Evolutionary conservation across 176 grass and related monocot genomes (phyloP).

Genomic region (Lolium perenne): DNA sequence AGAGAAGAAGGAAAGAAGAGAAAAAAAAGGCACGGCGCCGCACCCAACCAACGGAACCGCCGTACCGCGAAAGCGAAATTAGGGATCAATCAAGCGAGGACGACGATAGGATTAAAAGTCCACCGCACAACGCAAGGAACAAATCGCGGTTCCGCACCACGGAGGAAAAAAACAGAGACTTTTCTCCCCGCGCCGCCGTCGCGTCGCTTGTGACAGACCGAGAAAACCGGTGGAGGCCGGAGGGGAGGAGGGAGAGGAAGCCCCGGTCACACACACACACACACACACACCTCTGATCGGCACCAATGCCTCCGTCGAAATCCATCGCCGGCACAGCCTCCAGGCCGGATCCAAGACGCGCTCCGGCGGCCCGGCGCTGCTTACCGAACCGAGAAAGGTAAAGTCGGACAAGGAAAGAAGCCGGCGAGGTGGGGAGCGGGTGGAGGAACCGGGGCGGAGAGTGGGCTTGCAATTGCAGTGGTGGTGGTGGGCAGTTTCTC

Average conservation of each 20-base stretch:
- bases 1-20: not conserved
- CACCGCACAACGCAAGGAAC: not conserved
- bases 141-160: conserved; percentile 1
- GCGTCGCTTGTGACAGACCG: not conserved
- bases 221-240: not conserved
- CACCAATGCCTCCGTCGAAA: conserved; percentile 54
- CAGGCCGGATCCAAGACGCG: conserved; percentile 13
- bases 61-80: conserved; percentile 43
- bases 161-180: not conserved
- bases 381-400: not conserved
- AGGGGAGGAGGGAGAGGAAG: not conserved
- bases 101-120: not conserved
- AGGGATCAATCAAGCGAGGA: conserved; percentile 4
- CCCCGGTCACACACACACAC: not conserved
- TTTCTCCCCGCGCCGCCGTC: not conserved
- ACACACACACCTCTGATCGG: conserved; percentile 51
- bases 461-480: not conserved
- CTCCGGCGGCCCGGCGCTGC: not conserved
- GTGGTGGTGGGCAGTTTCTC: conserved; percentile 30
- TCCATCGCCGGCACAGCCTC: conserved; percentile 41
- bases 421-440: not conserved
- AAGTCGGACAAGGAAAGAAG: not conserved
- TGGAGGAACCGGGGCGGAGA: not conserved
- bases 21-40: not conserved
- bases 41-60: not conserved